These are phyloP conservation scores for Exophiala dermatitidis DNA, from an alignment of 2,329 filamentous ascomycete species.

Conservation along the genomic window DNA sequence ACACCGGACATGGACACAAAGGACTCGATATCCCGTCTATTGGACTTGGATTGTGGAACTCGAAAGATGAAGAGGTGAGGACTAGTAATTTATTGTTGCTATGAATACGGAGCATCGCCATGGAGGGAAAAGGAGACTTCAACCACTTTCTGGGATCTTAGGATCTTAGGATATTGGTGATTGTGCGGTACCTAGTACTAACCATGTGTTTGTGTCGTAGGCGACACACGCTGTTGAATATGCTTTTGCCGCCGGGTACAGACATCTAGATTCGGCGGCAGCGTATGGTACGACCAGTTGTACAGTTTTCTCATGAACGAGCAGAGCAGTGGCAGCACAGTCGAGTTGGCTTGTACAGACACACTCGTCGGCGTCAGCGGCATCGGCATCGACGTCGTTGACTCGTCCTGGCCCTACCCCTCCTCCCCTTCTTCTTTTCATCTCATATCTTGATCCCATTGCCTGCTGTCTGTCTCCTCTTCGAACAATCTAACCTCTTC, in stretches of 20 bases:
- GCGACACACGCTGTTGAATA: constrained; percentile 29
- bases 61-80: constrained; percentile 31
- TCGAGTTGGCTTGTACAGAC: neutral
- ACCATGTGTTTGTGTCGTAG: neutral
- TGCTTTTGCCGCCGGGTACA: constrained; percentile 35
- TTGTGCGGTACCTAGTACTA: neutral
- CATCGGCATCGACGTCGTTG: too few species aligned
- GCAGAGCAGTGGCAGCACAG: constrained; percentile 5
- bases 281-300: constrained; percentile 29
- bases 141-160: too few species aligned
- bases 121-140: too few species aligned
- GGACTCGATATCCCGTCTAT: constrained; percentile 31
- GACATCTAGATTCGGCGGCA: constrained; percentile 35
- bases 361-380: too few species aligned
- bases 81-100: too few species aligned
- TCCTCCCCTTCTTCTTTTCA: too few species aligned
- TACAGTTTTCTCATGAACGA: neutral
- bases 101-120: too few species aligned
- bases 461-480: neutral
- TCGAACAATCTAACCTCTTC: neutral
- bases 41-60: constrained; percentile 36
- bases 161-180: too few species aligned
- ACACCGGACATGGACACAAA: neutral
- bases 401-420: too few species aligned
- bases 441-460: too few species aligned